phyloP scores from a whole-genome alignment of 805 yeast genomes.

The Candida chauliodis region DNA sequence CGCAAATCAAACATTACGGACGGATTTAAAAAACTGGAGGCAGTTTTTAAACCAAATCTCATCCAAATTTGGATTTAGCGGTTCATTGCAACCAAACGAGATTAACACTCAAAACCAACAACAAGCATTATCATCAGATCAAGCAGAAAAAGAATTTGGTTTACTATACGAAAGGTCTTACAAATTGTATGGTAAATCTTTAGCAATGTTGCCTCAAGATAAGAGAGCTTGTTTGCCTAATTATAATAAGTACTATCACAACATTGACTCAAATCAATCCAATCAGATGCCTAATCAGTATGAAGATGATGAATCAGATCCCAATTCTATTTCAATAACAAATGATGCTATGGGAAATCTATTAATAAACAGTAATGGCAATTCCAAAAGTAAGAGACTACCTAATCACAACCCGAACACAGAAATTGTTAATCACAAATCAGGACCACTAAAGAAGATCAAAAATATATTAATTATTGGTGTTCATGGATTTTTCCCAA shows the following conservation, averaged over 20 bases:
- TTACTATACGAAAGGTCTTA: constrained; percentile 34
- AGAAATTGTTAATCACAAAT: constrained; percentile 21
- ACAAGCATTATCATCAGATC: constrained; percentile 12
- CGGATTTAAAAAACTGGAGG: constrained; percentile 36
- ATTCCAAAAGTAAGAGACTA: constrained; percentile 11
- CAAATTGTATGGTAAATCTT: constrained; percentile 34
- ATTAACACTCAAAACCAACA: background rate
- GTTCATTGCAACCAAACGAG: constrained; percentile 17
- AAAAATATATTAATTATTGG: constrained; percentile 79
- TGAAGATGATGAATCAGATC: constrained; percentile 26
- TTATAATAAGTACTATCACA: constrained; percentile 27
- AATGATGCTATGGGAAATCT: constrained; percentile 41
- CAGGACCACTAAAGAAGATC: constrained; percentile 30
- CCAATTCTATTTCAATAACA: constrained; percentile 33
- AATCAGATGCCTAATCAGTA: constrained; percentile 15
- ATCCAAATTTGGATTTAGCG: constrained; percentile 31
- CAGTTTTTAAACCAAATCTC: constrained; percentile 32
- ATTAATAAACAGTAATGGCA: constrained; percentile 25
- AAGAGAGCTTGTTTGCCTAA: constrained; percentile 40
- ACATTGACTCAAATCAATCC: constrained; percentile 1
- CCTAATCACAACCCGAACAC: constrained; percentile 10
- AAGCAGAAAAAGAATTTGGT: constrained; percentile 29
- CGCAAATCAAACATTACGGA: constrained; percentile 16
- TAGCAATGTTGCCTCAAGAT: constrained; percentile 31
- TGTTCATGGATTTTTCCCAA: constrained; percentile 95